Evolutionary conservation across 2,329 filamentous ascomycete genomes (phyloP).

Genomic region (Paraphaeosphaeria minitans): DNA sequence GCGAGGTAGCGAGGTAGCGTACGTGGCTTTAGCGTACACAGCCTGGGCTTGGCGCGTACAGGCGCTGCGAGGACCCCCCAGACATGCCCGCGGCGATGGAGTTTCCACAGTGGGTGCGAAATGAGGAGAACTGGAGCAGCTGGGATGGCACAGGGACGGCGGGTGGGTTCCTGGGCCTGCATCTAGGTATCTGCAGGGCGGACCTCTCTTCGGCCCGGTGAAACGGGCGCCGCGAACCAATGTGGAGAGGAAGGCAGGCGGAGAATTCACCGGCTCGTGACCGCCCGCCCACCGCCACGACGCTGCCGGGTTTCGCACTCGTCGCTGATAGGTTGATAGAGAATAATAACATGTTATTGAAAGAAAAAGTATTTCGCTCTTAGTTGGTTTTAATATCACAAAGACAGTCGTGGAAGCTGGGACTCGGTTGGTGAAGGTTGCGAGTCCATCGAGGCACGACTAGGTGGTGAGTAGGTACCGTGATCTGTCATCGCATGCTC

Average conservation of each 20-base stretch:
- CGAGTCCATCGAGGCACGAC: neutral
- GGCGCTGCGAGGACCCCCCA: neutral
- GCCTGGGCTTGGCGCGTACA: conserved; percentile 9
- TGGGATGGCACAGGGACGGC: neutral
- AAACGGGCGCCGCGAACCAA: conserved; percentile 12
- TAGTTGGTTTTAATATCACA: too few relatives aligned
- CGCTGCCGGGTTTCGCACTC: conserved; percentile 1
- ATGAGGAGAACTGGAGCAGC: neutral
- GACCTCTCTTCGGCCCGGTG: conserved; percentile 6
- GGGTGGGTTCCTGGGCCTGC: conserved; percentile 1
- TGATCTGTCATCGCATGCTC: conserved; percentile 3
- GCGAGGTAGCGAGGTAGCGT: too few relatives aligned
- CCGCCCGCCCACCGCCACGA: neutral
- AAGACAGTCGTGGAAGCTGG: conserved; percentile 5
- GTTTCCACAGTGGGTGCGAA: neutral
- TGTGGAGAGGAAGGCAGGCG: conserved; percentile 1
- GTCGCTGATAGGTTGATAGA: too few relatives aligned
- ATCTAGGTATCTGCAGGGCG: conserved; percentile 4
- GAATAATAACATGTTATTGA: too few relatives aligned
- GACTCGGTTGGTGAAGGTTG: neutral
- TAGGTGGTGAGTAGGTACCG: too few relatives aligned
- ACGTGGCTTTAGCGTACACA: too few relatives aligned
- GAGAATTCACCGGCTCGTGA: conserved; percentile 1
- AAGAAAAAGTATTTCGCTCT: too few relatives aligned
- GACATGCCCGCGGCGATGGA: neutral